Conservation (phyloP, 805 yeast genomes). For the Ascoidea tarda region DNA sequence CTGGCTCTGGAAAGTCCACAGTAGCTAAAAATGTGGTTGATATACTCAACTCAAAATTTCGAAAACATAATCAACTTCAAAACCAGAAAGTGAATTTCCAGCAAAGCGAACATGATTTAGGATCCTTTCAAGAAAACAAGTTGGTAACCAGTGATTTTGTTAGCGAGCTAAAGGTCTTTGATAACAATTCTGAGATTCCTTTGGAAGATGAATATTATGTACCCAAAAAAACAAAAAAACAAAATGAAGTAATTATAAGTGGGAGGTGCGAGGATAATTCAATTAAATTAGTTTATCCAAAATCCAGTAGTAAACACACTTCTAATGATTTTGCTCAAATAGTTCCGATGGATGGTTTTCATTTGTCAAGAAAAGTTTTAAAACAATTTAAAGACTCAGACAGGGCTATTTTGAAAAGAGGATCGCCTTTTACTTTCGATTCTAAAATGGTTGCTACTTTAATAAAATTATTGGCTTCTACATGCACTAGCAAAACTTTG, state of each 20-base stretch:
- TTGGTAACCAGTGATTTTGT: background rate
- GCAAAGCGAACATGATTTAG: background rate
- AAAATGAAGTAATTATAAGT: slow-evolving; percentile 7
- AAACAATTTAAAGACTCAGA: slow-evolving; percentile 37
- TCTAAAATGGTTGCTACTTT: slow-evolving; percentile 28
- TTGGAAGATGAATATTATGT: slow-evolving; percentile 12
- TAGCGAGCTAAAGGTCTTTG: background rate
- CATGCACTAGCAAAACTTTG: slow-evolving; percentile 12
- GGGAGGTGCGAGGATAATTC: slow-evolving; percentile 13
- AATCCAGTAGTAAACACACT: background rate
- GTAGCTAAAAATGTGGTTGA: slow-evolving; percentile 33
- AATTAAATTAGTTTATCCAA: slow-evolving; percentile 4
- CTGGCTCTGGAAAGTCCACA: slow-evolving; percentile 81
- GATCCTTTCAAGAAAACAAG: background rate
- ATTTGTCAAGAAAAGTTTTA: slow-evolving; percentile 36
- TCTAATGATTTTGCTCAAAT: slow-evolving; percentile 23
- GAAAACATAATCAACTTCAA: background rate
- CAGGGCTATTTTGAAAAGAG: slow-evolving; percentile 51
- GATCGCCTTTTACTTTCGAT: slow-evolving; percentile 82
- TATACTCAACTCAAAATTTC: slow-evolving; percentile 21
- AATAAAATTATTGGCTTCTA: slow-evolving; percentile 16
- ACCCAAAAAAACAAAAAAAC: slow-evolving; percentile 7
- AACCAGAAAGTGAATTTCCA: background rate
- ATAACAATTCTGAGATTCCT: slow-evolving; percentile 1
- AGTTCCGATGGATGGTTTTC: slow-evolving; percentile 71